These are phyloP conservation scores for Coniosporium apollinis DNA, from an alignment of 495 filamentous ascomycete genomes.

Conservation along the genomic window DNA sequence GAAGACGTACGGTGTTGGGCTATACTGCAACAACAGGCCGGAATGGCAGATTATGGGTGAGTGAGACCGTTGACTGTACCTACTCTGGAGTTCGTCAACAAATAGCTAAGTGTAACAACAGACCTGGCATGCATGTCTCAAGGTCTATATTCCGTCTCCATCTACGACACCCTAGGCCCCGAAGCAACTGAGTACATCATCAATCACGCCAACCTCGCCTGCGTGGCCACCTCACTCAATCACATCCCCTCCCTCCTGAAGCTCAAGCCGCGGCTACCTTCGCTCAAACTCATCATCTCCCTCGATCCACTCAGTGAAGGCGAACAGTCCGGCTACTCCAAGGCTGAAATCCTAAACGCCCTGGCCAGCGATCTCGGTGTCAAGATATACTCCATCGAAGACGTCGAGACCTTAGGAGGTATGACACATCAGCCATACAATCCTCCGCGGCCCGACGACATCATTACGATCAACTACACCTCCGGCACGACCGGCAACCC, in stretches of 20 bases:
- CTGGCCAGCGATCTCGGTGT: constrained; percentile 58
- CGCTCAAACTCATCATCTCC: constrained; percentile 75
- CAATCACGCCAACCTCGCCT: constrained; percentile 63
- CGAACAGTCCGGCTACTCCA: constrained; percentile 62
- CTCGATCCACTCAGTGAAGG: constrained; percentile 74
- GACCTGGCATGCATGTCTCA: constrained; percentile 86
- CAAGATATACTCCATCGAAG: constrained; percentile 55
- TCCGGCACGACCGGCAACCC: constrained; percentile 89
- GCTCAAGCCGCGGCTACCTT: constrained; percentile 59
- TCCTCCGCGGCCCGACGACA: constrained; percentile 55
- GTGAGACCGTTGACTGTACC: constrained; percentile 6
- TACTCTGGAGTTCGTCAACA: not conserved
- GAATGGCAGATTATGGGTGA: constrained; percentile 92
- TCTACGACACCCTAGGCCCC: constrained; percentile 90
- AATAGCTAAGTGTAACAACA: constrained; percentile 13
- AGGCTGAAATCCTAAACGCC: constrained; percentile 55
- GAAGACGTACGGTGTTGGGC: constrained; percentile 64
- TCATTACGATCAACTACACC: constrained; percentile 94
- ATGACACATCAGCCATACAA: constrained; percentile 46
- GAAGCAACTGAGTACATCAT: constrained; percentile 89
- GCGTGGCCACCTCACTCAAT: constrained; percentile 62
- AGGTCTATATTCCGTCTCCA: constrained; percentile 74
- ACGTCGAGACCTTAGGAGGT: constrained; percentile 64
- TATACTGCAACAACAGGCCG: constrained; percentile 92
- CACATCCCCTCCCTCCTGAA: constrained; percentile 80